These are phyloP conservation scores for Ustilago esculenta DNA, from an alignment of 1,284 basidiomycete genomes.

Conservation along the genomic window DNA sequence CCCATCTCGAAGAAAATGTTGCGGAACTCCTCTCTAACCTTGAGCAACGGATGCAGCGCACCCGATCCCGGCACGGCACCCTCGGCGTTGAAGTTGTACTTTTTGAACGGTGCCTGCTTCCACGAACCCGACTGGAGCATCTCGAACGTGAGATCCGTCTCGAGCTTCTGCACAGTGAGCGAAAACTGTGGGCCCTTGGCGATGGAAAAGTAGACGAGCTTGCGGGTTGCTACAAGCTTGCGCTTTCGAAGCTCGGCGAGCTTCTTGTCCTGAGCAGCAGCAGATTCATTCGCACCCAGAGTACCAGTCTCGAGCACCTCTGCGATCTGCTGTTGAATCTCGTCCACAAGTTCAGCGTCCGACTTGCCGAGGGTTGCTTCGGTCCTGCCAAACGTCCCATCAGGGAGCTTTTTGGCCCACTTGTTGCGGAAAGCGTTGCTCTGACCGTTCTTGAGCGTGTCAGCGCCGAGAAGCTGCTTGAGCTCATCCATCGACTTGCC, in stretches of 20 bases:
- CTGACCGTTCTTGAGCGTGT: constrained; percentile 74
- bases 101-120: constrained; percentile 77
- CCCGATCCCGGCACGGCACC: constrained; percentile 88
- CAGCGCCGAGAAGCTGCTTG: constrained; percentile 59
- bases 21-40: constrained; percentile 97
- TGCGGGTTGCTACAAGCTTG: constrained; percentile 76
- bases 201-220: constrained; percentile 92
- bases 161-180: constrained; percentile 92
- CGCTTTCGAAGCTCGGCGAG: constrained; percentile 79
- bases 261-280: constrained; percentile 75
- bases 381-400: constrained; percentile 84
- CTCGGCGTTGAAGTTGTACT: constrained; percentile 98
- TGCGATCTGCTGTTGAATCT: constrained; percentile 75
- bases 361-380: constrained; percentile 35
- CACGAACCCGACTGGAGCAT: constrained; percentile 78
- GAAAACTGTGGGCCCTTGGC: constrained; percentile 87
- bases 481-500: constrained; percentile 58
- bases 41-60: constrained; percentile 92
- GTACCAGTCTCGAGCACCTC: constrained; percentile 80
- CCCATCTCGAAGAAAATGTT: constrained; percentile 99
- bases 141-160: constrained; percentile 95
- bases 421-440: constrained; percentile 95
- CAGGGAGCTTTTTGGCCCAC: constrained; percentile 92
- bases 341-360: constrained; percentile 49
- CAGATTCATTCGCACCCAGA: constrained; percentile 71